Base-by-base conservation (phyloP, 2,329 filamentous ascomycete genomes). In the Microdochium trichocladiopsis region DNA sequence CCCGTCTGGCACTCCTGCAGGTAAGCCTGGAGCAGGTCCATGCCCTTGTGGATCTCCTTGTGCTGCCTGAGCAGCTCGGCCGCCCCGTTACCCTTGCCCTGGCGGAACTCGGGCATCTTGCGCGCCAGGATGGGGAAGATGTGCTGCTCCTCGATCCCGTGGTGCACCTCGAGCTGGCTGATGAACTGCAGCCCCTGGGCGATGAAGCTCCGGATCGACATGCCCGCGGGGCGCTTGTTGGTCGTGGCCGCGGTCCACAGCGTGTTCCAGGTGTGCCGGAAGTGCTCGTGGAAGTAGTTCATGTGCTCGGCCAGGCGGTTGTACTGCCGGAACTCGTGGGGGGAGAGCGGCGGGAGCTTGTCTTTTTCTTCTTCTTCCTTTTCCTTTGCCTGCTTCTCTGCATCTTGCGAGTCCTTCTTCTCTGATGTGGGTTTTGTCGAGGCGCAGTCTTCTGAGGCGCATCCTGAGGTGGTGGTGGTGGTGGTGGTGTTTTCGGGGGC, bases 121-220 rank as follows among this genome's bases (percentile, higher is more conserved):
- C 73, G 74, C 12, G 87, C 90, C 2, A 96, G 78, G 1, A 85
- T 63, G 1, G 91, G 92, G 67, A 95, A 96, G 41, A 96, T 76
- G 66, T 90, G 82, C 25, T 75, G 71, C 69, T 96, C 91, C 67
- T 96, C 92, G 62, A 95, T 93, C 53, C 72, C 74, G 72, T 96
- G 92, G 71, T 96, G 91, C 53, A 80, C 70, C 10, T 82, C 79
- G n/a, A 96, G 81, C 53, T 87, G 79, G 16, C 77, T 75, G 58
- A 81, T 78, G 66, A 96, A 90, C 49, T 83, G 72, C n/a, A 89
- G 73, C 28, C 86, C 88, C 24, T 78, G 73, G 58, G 74, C 67
- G 58, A 95, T 72, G 68, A 94, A 90, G 57, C 86, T 78, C 25
- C 79, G 78, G 14, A 90, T 78, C 1, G 84, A 83, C 73, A 90